Evolutionary conservation across 306 rosid species (phyloP).

Genomic region (Cicer yamashitae): DNA sequence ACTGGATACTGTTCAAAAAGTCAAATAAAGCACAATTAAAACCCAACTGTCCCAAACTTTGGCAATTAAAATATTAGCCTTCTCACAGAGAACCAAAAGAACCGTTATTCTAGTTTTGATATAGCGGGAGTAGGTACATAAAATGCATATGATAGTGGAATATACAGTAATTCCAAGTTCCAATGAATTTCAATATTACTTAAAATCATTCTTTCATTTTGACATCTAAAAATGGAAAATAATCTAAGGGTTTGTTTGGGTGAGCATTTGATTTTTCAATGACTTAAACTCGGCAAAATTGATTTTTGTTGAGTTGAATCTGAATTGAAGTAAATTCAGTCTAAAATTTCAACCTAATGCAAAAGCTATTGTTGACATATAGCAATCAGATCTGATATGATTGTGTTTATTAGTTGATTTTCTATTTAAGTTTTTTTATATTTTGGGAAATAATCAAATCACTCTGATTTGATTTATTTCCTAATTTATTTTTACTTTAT

Average conservation of each 20-base stretch:
- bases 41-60: conserved; percentile 3
- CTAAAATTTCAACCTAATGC: neutral
- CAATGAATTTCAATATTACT: neutral
- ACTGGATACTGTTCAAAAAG: conserved; percentile 17
- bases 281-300: neutral
- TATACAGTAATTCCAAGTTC: conserved; percentile 6
- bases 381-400: too few relatives aligned
- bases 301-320: neutral
- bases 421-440: too few relatives aligned
- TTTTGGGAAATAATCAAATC: too few relatives aligned
- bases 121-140: conserved; percentile 5
- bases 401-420: too few relatives aligned
- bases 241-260: too few relatives aligned
- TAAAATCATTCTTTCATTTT: neutral
- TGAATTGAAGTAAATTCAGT: neutral
- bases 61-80: neutral
- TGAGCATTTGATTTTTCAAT: too few relatives aligned
- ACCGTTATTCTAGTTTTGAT: neutral
- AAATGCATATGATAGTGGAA: conserved; percentile 17
- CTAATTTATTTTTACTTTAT: too few relatives aligned
- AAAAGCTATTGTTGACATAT: too few relatives aligned
- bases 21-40: neutral
- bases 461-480: too few relatives aligned
- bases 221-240: too few relatives aligned
- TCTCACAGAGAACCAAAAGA: neutral